Evolutionary conservation across 305 asterid genomes (phyloP), one percentile per base, ranked within the genome.

Genomic region (Fraxinus ornus): DNA sequence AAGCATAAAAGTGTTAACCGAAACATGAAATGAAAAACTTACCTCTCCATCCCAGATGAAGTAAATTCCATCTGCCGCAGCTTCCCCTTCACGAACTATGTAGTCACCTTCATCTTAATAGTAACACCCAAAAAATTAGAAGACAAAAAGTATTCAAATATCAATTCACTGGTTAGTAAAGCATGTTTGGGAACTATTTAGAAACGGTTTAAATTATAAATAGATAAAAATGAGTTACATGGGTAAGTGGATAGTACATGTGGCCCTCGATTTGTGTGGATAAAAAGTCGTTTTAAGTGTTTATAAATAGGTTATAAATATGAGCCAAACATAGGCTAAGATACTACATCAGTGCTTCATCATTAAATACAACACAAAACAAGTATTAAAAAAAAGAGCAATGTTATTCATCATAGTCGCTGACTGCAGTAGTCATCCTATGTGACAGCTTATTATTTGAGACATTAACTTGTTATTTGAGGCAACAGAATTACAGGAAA

Each of bases 41-140:
- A 93, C 99, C 93, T 91, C 97, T 83, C 98, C 99, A 49, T 91
- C 94, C 98, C 97, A 96, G 77, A 96, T 86, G 85, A 96, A 91
- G 88, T 93, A 93, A 78, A 93, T 83, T 68, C 98, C 99, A 86
- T 91, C 93, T 22, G 74, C 55, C 55, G 1, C 74, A 35, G 94
- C 93, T 12, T 94, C 95, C 76, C 98, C 98, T 88, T 94, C 97
- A 8, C 91, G 95, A 83, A 94, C 91, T 30, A 96, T 88, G 87
- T 90, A 86, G 26, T 91, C 97, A 78, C 98, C 98, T 80, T 86
- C 84, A 49, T 91, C 99, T 95, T 83, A 82, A 88, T 66, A 21
- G 79, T 36, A 33, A 83, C 74, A 83, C 79, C 81, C 82, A 13
- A 30, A 76, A 78, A 86, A 7, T 68, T 52, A 28, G 84, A 85